phyloP scores from a whole-genome alignment of 257 asterid species.

The Eucommia ulmoides region DNA sequence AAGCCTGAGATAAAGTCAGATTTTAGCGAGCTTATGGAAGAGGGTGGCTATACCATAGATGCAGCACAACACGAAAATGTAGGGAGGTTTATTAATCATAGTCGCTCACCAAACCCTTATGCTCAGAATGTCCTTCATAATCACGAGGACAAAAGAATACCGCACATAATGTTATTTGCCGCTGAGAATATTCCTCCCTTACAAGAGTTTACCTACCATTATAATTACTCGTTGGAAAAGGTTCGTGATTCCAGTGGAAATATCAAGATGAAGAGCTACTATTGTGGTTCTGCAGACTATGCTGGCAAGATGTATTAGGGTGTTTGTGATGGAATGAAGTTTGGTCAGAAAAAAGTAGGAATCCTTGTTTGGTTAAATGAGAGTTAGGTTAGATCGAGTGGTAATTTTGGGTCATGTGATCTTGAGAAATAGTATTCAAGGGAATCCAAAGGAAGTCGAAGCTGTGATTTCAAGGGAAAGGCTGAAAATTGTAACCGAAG shows the following conservation, averaged over 20 bases:
- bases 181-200: conserved; percentile 1
- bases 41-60: conserved; percentile 63
- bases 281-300: conserved; percentile 3
- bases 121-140: conserved; percentile 3
- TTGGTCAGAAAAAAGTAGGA: too few relatives aligned
- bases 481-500: too few relatives aligned
- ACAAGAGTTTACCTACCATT: conserved; percentile 2
- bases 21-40: conserved; percentile 24
- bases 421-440: too few relatives aligned
- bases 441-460: too few relatives aligned
- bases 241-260: conserved; percentile 1
- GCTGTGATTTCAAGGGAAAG: too few relatives aligned
- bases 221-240: conserved; percentile 1
- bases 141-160: conserved; percentile 1
- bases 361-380: too few relatives aligned
- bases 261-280: conserved; percentile 3
- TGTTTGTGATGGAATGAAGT: neutral
- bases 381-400: too few relatives aligned
- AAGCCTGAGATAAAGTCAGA: conserved; percentile 19
- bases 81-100: conserved; percentile 81
- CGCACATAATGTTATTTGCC: conserved; percentile 1
- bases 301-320: conserved; percentile 1
- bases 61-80: conserved; percentile 55
- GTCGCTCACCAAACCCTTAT: conserved; percentile 78
- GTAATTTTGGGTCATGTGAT: too few relatives aligned